phyloP scores from a whole-genome alignment of 495 filamentous ascomycete genomes.

The Pyronema omphalodes region DNA sequence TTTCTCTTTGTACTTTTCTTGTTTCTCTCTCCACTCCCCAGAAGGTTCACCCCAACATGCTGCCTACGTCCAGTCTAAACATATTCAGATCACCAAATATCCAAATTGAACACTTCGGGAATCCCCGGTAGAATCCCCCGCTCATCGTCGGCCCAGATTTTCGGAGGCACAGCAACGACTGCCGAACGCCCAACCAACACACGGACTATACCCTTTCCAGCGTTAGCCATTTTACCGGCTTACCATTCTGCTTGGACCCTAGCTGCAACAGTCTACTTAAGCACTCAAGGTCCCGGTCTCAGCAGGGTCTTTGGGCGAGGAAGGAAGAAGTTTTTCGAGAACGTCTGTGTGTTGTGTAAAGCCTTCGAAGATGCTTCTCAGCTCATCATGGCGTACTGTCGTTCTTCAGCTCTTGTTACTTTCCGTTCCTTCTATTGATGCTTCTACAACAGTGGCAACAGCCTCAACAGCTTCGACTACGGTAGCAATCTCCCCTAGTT shows the following conservation, averaged over 20 bases:
- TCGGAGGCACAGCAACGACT: background rate
- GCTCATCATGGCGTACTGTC: background rate
- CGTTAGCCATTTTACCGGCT: background rate
- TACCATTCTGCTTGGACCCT: background rate
- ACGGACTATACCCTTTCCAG: background rate
- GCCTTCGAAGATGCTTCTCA: background rate
- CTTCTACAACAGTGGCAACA: slow-evolving; percentile 12
- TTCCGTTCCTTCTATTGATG: background rate
- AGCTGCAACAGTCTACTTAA: background rate
- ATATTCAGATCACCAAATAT: too few relatives aligned
- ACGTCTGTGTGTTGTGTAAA: background rate
- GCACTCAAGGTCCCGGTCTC: background rate
- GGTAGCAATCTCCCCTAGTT: slow-evolving; percentile 6
- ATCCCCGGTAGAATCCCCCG: too few relatives aligned
- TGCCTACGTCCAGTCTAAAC: too few relatives aligned
- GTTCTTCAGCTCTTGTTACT: slow-evolving; percentile 1
- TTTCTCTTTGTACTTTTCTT: too few relatives aligned
- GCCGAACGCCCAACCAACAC: background rate
- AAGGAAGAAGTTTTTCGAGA: background rate
- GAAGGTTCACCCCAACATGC: too few relatives aligned
- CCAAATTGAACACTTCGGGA: too few relatives aligned
- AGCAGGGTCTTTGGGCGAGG: background rate
- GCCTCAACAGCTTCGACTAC: background rate
- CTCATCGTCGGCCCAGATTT: too few relatives aligned
- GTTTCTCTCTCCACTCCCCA: too few relatives aligned